Evolutionary conservation across 306 rosid species (phyloP).

Genomic region (Styphnolobium japonicum): DNA sequence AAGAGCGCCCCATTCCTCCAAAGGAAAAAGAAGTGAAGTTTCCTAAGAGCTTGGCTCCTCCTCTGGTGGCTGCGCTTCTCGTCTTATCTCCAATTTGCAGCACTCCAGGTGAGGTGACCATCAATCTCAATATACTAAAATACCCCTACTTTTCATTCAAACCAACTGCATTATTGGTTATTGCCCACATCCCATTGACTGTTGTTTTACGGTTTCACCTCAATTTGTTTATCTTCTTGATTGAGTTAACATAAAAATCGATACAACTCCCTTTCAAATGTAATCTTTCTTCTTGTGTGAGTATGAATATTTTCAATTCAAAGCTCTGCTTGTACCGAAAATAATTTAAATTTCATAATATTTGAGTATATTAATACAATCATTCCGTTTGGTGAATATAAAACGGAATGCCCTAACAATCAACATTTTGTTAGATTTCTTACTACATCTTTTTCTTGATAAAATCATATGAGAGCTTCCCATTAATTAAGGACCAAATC

Average conservation of each 20-base stretch:
- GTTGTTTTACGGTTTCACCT: no score
- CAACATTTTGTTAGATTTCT: background rate
- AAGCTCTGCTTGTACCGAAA: background rate
- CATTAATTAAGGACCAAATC: background rate
- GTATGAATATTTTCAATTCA: background rate
- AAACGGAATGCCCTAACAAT: no score
- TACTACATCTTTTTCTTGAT: background rate
- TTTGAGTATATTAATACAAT: background rate
- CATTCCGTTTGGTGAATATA: no score
- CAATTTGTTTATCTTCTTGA: no score
- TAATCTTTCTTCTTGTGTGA: no score
- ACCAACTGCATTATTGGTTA: background rate
- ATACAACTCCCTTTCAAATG: background rate
- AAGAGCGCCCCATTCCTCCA: conserved; percentile 24
- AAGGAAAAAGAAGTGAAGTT: conserved; percentile 23
- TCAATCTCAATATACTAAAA: conserved; percentile 11
- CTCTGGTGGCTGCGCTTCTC: conserved; percentile 54
- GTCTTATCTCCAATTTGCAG: conserved; percentile 54
- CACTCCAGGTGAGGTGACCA: conserved; percentile 40
- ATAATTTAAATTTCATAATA: background rate
- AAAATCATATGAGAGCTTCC: background rate
- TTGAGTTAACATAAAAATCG: no score
- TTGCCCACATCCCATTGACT: background rate
- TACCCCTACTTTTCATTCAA: conserved; percentile 22
- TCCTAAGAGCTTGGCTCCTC: conserved; percentile 52